Evolutionary conservation across 2,329 filamentous ascomycete genomes (phyloP), one percentile per base, ranked within the genome.

Genomic region (Stenocarpella maydis): DNA sequence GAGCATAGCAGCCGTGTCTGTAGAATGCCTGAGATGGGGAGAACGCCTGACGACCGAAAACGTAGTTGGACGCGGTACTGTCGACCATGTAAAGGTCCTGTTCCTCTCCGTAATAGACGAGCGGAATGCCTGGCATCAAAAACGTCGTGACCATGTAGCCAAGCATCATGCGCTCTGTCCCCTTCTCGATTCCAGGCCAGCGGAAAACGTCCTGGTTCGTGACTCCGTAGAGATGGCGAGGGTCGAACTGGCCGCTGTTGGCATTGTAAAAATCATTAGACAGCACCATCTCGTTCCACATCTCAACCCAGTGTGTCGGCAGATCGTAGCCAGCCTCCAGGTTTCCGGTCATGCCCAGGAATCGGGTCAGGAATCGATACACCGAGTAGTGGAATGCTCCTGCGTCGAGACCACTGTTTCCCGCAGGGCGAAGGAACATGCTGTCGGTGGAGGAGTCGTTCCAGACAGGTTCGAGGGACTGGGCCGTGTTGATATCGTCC

Each of bases 191-290:
- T 12, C 86, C 83, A 10, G 88, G 88, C 88, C 88, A 91, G 43
- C 88, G 83, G 73, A 91, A 88, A 9, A 91, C 87, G 75, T 91
- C 89, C 77, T 91, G 89, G 74, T 91, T 91, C 8, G 88, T 89
- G 2, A 85, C 84, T 60, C 88, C 89, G 74, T 86, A 90, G 83
- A 91, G 85, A 74, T 91, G 88, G 1, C 89, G 84, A 4, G 89
- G 89, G 73, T 91, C 89, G 71, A 89, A 88, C 65, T 85, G 77
- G 39, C 87, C 88, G 2, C 86, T 90, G 74, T 88, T 86, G 2
- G 86, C 82, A 72, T 90, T 90, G 71, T 87, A 78, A 72, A 90
- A 78, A 73, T 90, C 88, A 72, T 90, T 89, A 2, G 86, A 87
- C 65, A 82, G 75, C 8, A 89, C 75, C 77, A 90, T 86, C 31